Evolutionary conservation across 805 yeast species (phyloP).

Genomic region (Saccharomycopsis fermentans): DNA sequence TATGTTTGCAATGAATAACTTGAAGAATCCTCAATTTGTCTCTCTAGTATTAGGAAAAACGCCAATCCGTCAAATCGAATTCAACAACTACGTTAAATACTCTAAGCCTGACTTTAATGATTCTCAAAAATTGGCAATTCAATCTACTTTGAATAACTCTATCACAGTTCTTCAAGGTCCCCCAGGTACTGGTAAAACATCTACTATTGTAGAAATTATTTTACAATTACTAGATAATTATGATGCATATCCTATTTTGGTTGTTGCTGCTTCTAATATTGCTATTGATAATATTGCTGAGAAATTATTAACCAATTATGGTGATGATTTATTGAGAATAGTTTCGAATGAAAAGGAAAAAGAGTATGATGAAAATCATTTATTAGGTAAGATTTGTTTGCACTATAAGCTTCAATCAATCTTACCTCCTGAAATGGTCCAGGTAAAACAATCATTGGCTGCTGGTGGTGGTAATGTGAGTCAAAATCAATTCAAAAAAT

Average conservation of each 20-base stretch:
- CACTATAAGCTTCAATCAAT: constrained; percentile 49
- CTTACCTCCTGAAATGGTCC: constrained; percentile 36
- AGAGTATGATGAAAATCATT: constrained; percentile 50
- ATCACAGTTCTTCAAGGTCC: constrained; percentile 64
- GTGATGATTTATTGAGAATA: constrained; percentile 45
- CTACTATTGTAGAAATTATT: constrained; percentile 55
- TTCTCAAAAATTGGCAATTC: constrained; percentile 47
- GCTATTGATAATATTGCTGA: constrained; percentile 73
- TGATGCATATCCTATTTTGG: constrained; percentile 52
- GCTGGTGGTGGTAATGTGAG: constrained; percentile 34
- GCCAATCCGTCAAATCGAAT: constrained; percentile 44
- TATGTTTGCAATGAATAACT: constrained; percentile 53
- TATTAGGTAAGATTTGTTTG: constrained; percentile 47
- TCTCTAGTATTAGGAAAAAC: constrained; percentile 46
- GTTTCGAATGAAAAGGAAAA: constrained; percentile 50
- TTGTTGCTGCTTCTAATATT: constrained; percentile 67
- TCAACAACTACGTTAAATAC: constrained; percentile 43
- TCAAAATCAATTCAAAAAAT: constrained; percentile 40
- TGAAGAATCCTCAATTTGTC: constrained; percentile 41
- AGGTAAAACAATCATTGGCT: constrained; percentile 34
- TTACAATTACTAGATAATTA: constrained; percentile 45
- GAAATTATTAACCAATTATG: constrained; percentile 42
- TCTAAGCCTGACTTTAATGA: constrained; percentile 42
- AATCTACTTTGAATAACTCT: constrained; percentile 40
- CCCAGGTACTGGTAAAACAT: constrained; percentile 76